Conservation (phyloP, 805 yeast genomes). For the Candida oleophila region DNA sequence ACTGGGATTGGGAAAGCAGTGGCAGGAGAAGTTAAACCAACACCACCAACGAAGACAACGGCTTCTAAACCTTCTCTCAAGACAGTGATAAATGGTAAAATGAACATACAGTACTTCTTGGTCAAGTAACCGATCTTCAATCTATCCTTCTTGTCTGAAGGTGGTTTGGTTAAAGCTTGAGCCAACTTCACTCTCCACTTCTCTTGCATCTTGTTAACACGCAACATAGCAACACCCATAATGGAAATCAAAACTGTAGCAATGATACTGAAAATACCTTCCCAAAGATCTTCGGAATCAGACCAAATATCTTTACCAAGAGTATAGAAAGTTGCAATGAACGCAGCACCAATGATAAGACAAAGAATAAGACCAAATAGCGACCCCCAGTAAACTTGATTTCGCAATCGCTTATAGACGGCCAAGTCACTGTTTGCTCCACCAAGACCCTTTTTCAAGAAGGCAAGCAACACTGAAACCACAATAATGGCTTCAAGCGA, state of each 20-base stretch:
- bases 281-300: conserved; percentile 91
- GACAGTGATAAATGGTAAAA: conserved; percentile 86
- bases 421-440: conserved; percentile 43
- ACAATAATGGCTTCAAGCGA: conserved; percentile 89
- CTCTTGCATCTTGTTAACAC: conserved; percentile 93
- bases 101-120: conserved; percentile 80
- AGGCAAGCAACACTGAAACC: conserved; percentile 87
- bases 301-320: conserved; percentile 83
- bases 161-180: conserved; percentile 65
- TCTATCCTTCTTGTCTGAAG: conserved; percentile 48
- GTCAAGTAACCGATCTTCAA: conserved; percentile 36
- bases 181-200: conserved; percentile 98
- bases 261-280: conserved; percentile 88
- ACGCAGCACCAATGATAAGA: conserved; percentile 84
- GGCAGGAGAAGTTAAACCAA: conserved; percentile 35
- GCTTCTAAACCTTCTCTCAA: conserved; percentile 87
- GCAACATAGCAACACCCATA: conserved; percentile 96
- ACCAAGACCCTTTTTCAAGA: conserved; percentile 86
- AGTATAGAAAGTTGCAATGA: conserved; percentile 89
- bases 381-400: conserved; percentile 89
- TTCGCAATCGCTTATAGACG: conserved; percentile 60
- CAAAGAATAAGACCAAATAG: conserved; percentile 71
- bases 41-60: conserved; percentile 47
- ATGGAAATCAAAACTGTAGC: conserved; percentile 86
- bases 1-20: conserved; percentile 91